phyloP scores from a whole-genome alignment of 1,284 basidiomycete species.

The Pseudozyma sp. region DNA sequence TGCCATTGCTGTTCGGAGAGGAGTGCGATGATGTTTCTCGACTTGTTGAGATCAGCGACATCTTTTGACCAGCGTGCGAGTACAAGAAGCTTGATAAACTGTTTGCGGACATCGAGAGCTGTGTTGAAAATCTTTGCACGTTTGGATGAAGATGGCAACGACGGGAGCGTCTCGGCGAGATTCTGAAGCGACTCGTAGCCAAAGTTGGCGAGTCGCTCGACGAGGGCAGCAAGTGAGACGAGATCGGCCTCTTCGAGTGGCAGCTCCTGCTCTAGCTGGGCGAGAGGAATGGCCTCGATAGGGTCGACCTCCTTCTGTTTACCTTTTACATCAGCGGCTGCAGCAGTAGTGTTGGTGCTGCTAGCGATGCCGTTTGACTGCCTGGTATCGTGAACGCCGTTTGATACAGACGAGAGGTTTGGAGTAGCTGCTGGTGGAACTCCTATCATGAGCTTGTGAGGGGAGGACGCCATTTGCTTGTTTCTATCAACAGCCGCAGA shows the following conservation, averaged over 20 bases:
- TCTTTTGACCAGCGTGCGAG: slow-evolving; percentile 62
- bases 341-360: neutral
- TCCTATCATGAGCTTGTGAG: slow-evolving; percentile 50
- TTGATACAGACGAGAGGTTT: slow-evolving; percentile 5
- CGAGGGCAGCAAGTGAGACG: slow-evolving; percentile 78
- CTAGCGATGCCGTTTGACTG: slow-evolving; percentile 1
- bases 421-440: slow-evolving; percentile 44
- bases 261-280: slow-evolving; percentile 78
- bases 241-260: slow-evolving; percentile 81
- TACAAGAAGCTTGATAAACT: slow-evolving; percentile 84
- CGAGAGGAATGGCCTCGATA: slow-evolving; percentile 34
- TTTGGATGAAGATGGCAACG: slow-evolving; percentile 82
- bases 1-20: slow-evolving; percentile 76
- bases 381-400: slow-evolving; percentile 2
- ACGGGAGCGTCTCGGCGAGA: slow-evolving; percentile 87
- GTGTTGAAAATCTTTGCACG: slow-evolving; percentile 86
- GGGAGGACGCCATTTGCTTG: slow-evolving; percentile 25
- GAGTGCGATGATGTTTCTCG: slow-evolving; percentile 62
- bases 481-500: slow-evolving; percentile 8
- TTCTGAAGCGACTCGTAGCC: slow-evolving; percentile 86
- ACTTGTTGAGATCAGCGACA: slow-evolving; percentile 46
- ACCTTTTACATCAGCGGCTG: slow-evolving; percentile 18
- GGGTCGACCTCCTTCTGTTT: slow-evolving; percentile 38
- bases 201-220: slow-evolving; percentile 80
- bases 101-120: slow-evolving; percentile 86